A percentile compares a stretch with the other conserved stretches of the same genome.
These are phyloP conservation scores for Hanseniaspora vineae DNA, from an alignment of 805 yeast genomes.

Conservation along the genomic window DNA sequence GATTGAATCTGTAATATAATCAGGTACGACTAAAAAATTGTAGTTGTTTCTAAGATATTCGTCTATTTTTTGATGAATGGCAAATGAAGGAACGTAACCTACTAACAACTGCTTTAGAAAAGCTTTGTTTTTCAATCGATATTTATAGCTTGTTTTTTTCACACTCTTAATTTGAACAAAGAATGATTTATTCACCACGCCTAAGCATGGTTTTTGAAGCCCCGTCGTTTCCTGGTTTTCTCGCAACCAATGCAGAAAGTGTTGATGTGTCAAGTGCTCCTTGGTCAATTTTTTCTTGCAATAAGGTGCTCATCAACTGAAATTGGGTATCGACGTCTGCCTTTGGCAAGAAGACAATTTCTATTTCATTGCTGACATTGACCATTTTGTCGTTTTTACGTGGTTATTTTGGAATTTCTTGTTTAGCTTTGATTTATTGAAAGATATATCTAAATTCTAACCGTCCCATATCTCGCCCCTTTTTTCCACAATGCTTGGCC, in stretches of 20 bases:
- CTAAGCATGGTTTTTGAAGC: neutral
- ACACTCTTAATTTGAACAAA: neutral
- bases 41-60: neutral
- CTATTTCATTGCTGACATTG: neutral
- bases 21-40: neutral
- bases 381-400: neutral
- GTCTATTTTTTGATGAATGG: neutral
- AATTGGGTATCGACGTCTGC: neutral
- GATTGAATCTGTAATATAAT: neutral
- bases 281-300: neutral
- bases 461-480: no score
- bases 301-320: neutral
- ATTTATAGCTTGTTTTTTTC: neutral
- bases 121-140: neutral
- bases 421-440: no score
- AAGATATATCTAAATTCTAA: no score
- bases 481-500: no score
- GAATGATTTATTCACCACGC: neutral
- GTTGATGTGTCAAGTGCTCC: no score
- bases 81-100: neutral
- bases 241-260: neutral
- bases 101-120: neutral
- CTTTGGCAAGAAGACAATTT: neutral
- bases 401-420: neutral
- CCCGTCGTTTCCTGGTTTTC: neutral